phyloP scores from a whole-genome alignment of 2,329 filamentous ascomycete genomes.

The Sordariomycetes sp. region DNA sequence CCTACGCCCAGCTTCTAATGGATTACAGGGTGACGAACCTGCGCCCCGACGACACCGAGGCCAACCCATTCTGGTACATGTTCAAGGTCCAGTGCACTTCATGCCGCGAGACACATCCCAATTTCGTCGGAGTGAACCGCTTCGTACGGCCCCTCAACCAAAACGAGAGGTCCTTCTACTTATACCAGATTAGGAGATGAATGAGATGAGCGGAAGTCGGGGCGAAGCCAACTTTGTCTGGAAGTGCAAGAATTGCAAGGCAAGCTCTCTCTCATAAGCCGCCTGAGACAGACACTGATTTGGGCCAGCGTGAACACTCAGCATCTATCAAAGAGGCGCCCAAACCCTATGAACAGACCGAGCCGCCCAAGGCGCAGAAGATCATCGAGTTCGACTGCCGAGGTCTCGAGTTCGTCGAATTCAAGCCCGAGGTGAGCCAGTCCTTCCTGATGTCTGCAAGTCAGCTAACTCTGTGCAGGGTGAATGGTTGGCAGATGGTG shows the following conservation, averaged over 20 bases:
- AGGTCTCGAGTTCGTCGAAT: slow-evolving; percentile 84
- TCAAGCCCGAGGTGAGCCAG: slow-evolving; percentile 68
- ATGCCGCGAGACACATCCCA: slow-evolving; percentile 83
- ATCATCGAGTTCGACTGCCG: slow-evolving; percentile 90
- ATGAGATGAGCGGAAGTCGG: slow-evolving; percentile 85
- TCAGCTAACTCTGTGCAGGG: no score
- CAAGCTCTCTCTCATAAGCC: slow-evolving; percentile 23
- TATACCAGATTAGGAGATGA: slow-evolving; percentile 58
- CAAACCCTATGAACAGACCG: slow-evolving; percentile 58
- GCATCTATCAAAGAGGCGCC: slow-evolving; percentile 74
- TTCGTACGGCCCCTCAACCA: slow-evolving; percentile 53
- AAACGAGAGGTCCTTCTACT: background rate
- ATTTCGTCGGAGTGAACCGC: slow-evolving; percentile 76
- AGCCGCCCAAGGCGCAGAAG: slow-evolving; percentile 66
- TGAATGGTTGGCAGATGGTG: slow-evolving; percentile 78
- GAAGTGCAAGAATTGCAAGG: slow-evolving; percentile 98
- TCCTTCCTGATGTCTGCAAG: background rate
- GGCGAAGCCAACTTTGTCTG: slow-evolving; percentile 99
- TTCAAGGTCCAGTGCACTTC: slow-evolving; percentile 99
- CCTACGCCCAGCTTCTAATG: slow-evolving; percentile 10
- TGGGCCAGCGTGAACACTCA: slow-evolving; percentile 64
- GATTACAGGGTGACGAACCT: slow-evolving; percentile 73
- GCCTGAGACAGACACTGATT: background rate
- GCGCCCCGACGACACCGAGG: slow-evolving; percentile 71
- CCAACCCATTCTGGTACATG: slow-evolving; percentile 87